Percentiles rank a stretch among this genome's conserved stretches.
These are phyloP conservation scores for Cladosporium sp. DNA, from an alignment of 2,329 filamentous ascomycete genomes.

Conservation along the genomic window DNA sequence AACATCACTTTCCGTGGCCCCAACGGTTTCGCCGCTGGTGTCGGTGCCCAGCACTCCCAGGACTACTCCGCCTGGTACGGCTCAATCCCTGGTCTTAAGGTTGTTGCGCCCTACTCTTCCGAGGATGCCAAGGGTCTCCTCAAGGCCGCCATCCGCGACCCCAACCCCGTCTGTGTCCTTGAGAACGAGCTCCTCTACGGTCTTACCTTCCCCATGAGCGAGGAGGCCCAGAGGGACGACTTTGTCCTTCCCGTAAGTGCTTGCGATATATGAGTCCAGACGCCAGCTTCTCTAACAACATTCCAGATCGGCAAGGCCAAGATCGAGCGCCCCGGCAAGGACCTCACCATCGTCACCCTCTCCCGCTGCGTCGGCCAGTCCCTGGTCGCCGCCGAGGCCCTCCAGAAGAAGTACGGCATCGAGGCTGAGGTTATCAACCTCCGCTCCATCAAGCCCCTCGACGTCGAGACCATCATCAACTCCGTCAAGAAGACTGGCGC, in stretches of 20 bases:
- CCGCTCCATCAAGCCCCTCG: constrained; percentile 92
- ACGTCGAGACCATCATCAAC: constrained; percentile 90
- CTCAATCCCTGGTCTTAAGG: constrained; percentile 94
- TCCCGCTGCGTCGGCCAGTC: constrained; percentile 94
- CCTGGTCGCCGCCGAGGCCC: constrained; percentile 76
- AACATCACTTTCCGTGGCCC: constrained; percentile 99
- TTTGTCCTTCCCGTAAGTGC: constrained; percentile 72
- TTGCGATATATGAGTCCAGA: not conserved
- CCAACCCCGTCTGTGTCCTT: constrained; percentile 80
- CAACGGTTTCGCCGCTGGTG: constrained; percentile 95
- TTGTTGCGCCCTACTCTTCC: constrained; percentile 90
- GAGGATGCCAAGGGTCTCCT: constrained; percentile 97
- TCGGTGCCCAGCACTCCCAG: constrained; percentile 96
- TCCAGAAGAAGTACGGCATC: constrained; percentile 95
- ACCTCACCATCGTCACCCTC: constrained; percentile 89
- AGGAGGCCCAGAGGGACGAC: constrained; percentile 90
- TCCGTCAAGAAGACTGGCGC: constrained; percentile 98
- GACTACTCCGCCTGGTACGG: constrained; percentile 99
- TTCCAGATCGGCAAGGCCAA: constrained; percentile 87
- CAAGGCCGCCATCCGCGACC: constrained; percentile 96
- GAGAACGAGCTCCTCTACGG: constrained; percentile 72
- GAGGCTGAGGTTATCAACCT: constrained; percentile 97
- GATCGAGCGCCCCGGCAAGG: constrained; percentile 92
- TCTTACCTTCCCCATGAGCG: constrained; percentile 92
- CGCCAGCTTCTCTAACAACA: constrained; percentile 12